Percentiles rank a stretch among this genome's conserved stretches.
Conservation (phyloP, 148 eudicot species). For the Drosera capensis region DNA sequence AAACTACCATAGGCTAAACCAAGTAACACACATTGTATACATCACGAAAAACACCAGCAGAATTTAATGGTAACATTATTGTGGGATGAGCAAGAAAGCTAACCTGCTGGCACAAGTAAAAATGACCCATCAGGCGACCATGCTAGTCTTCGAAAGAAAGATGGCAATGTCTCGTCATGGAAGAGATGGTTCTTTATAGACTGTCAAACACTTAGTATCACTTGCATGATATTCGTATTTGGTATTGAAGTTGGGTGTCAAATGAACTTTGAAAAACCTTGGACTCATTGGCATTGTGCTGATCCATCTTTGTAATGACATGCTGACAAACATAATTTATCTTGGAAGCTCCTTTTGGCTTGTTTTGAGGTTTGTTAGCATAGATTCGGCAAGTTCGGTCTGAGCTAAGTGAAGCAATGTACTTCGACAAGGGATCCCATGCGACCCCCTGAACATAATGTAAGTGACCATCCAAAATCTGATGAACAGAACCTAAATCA, state of each 20-base stretch:
- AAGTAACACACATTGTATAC: neutral
- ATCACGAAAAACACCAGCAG: neutral
- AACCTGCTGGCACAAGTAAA: conserved; percentile 93
- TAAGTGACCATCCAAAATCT: conserved; percentile 80
- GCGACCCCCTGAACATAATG: conserved; percentile 99
- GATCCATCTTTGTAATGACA: conserved; percentile 58
- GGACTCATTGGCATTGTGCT: conserved; percentile 41
- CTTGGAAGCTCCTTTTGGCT: conserved; percentile 59
- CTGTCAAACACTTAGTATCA: conserved; percentile 29
- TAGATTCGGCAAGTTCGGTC: conserved; percentile 84
- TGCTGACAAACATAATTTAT: conserved; percentile 68
- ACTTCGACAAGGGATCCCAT: conserved; percentile 84
- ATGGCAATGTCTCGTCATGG: conserved; percentile 90
- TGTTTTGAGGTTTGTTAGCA: conserved; percentile 59
- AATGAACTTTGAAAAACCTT: conserved; percentile 35
- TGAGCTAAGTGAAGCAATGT: conserved; percentile 82
- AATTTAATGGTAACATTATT: neutral
- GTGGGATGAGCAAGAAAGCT: conserved; percentile 12
- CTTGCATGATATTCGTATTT: neutral
- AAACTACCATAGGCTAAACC: neutral
- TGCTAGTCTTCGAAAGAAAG: conserved; percentile 88
- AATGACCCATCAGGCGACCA: conserved; percentile 99
- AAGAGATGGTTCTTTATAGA: conserved; percentile 61
- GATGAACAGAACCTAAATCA: conserved; percentile 65
- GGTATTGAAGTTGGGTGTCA: neutral